Evolutionary conservation across 805 yeast species (phyloP).

Genomic region (Ogataea pilisensis): DNA sequence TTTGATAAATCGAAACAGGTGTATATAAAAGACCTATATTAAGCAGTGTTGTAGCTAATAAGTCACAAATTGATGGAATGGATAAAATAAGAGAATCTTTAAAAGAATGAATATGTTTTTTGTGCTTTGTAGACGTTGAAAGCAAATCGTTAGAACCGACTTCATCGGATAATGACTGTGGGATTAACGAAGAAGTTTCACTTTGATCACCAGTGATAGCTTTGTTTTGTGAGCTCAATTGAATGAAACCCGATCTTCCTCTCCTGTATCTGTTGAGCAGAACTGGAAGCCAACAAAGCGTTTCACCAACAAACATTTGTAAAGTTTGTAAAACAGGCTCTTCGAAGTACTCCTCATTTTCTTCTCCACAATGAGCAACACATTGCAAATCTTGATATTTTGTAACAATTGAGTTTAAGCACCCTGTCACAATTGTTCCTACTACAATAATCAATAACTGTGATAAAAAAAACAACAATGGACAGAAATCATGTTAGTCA

Average conservation of each 20-base stretch:
- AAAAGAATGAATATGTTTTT: conserved; percentile 14
- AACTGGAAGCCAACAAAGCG: conserved; percentile 35
- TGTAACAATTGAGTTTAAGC: conserved; percentile 68
- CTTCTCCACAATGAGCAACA: conserved; percentile 49
- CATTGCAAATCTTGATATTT: conserved; percentile 76
- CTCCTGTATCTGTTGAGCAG: conserved; percentile 3
- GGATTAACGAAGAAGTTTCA: background rate
- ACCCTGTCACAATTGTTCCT: conserved; percentile 66
- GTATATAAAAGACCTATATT: conserved; percentile 69
- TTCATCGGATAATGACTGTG: background rate
- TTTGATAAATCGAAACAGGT: conserved; percentile 78
- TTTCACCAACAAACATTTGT: conserved; percentile 79
- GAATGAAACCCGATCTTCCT: background rate
- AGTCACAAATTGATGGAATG: conserved; percentile 68
- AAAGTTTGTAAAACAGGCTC: conserved; percentile 78
- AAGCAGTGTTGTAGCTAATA: conserved; percentile 69
- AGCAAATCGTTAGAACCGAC: background rate
- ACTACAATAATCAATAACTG: conserved; percentile 31
- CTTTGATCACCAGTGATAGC: conserved; percentile 1
- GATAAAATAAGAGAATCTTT: conserved; percentile 37
- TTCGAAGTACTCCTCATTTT: conserved; percentile 51
- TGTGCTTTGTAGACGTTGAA: background rate
- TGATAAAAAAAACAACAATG: background rate
- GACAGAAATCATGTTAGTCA: background rate
- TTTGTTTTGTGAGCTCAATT: conserved; percentile 2